These are phyloP conservation scores for Scleromitrula shiraiana DNA, from an alignment of 2,329 filamentous ascomycete species.

Conservation along the genomic window DNA sequence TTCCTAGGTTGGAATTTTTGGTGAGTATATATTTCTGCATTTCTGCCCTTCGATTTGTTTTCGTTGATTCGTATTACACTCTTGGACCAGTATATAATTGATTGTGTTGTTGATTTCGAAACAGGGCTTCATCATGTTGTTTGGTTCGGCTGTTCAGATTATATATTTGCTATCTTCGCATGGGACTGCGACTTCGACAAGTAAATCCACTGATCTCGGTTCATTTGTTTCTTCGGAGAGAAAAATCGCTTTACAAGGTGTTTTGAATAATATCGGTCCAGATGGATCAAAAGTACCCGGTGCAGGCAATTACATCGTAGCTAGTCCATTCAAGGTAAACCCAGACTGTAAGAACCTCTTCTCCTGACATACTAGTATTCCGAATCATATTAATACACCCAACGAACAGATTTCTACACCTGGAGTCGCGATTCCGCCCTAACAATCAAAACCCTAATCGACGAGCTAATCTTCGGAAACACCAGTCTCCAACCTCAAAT, in stretches of 20 bases:
- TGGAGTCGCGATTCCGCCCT: slow-evolving; percentile 73
- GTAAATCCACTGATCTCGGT: slow-evolving; percentile 16
- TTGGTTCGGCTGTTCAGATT: not conserved
- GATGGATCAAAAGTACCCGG: slow-evolving; percentile 40
- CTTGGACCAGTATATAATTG: too few species aligned
- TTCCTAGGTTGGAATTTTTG: too few species aligned
- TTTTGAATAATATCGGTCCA: slow-evolving; percentile 48
- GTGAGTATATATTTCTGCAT: too few species aligned
- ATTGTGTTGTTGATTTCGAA: too few species aligned
- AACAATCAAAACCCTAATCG: slow-evolving; percentile 60
- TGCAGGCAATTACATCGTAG: slow-evolving; percentile 45
- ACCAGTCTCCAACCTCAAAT: slow-evolving; percentile 41
- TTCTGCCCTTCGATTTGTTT: too few species aligned
- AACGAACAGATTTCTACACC: slow-evolving; percentile 70
- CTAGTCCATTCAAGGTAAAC: slow-evolving; percentile 44
- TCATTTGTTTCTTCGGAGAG: slow-evolving; percentile 38
- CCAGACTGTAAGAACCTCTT: slow-evolving; percentile 41
- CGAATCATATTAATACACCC: slow-evolving; percentile 13
- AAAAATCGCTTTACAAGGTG: slow-evolving; percentile 40
- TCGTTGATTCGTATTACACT: too few species aligned
- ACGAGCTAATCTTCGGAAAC: slow-evolving; percentile 52
- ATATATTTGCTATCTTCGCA: not conserved
- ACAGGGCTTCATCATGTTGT: slow-evolving; percentile 2
- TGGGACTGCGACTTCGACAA: not conserved
- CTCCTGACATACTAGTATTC: not conserved